Evolutionary conservation across 768 basidiomycete species (phyloP), one percentile per base, ranked within the genome.

Genomic region (Dioszegia hungarica): DNA sequence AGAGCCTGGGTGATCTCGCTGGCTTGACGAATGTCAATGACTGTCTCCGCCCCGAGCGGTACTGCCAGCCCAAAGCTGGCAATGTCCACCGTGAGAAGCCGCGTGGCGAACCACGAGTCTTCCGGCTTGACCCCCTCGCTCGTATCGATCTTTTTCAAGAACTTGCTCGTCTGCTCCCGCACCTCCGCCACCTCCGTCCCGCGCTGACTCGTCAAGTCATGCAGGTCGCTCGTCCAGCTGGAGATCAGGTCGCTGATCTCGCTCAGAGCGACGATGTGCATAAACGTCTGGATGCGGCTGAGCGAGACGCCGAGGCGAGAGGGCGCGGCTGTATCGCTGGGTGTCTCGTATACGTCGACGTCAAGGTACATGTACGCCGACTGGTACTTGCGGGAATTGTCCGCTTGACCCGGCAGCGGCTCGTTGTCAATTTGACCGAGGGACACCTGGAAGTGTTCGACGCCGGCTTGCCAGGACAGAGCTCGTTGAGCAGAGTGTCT

Each of bases 241-340:
- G 61, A 64, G 39, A 75, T 65, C 1, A 75, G 64, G 71, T 97
- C 93, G 15, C 87, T 89, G 8, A 97, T 79, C 70, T 94, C 89
- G 20, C 87, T 86, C 48, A 97, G 86, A 0, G 94, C 93, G 61
- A 89, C 89, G 10, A 93, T 86, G 73, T 92, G 91, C 87, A 95
- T 86, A 31, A 94, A 88, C 1, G 93, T 91, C 67, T 97, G 90
- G 2, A 90, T 84, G 74, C 87, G 89, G 8, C 82, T 83, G 22
- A 93, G 76, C 1, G 78, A 74, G 28, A 91, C 58, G 33, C 84
- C 78, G 1, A 79, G 57, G n/a, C 65, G 65, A 14, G 70, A 63
- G 1, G 66, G 39, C 2, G 52, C 38, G 2, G 46, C 57, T 2
- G 50, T 29, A 15, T 61, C 48, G 19, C 58, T 47, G 10, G 64